phyloP scores from a whole-genome alignment of 1,139 yeast species.

The Pichia inconspicua region DNA sequence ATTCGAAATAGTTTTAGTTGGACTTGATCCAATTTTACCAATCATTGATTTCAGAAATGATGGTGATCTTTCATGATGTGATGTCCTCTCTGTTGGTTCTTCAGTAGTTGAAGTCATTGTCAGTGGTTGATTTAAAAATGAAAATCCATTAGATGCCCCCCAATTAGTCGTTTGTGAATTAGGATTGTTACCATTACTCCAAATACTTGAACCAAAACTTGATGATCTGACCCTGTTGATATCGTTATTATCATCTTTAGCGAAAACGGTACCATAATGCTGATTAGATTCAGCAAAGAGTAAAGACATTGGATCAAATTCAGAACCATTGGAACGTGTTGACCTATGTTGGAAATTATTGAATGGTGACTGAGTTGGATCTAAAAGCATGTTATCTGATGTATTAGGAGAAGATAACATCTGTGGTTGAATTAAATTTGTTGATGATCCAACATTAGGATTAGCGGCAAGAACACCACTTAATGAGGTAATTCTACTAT shows the following conservation, averaged over 20 bases:
- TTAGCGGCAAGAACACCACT: slow-evolving; percentile 9
- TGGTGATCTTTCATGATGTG: slow-evolving; percentile 19
- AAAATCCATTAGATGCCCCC: slow-evolving; percentile 6
- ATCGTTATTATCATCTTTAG: background rate
- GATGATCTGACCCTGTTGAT: slow-evolving; percentile 8
- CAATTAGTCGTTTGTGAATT: background rate
- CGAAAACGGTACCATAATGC: slow-evolving; percentile 20
- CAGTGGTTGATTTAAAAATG: slow-evolving; percentile 15
- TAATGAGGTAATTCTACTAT: slow-evolving; percentile 14
- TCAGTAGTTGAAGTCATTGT: slow-evolving; percentile 7
- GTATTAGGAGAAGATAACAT: background rate
- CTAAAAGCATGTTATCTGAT: background rate
- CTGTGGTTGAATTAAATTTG: background rate
- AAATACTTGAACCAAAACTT: slow-evolving; percentile 28
- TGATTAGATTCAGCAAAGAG: slow-evolving; percentile 11
- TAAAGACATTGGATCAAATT: slow-evolving; percentile 9
- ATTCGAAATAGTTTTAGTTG: slow-evolving; percentile 23
- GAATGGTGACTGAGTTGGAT: slow-evolving; percentile 11
- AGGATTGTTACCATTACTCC: slow-evolving; percentile 21
- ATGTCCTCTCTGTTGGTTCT: background rate
- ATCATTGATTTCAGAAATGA: slow-evolving; percentile 25
- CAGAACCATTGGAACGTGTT: slow-evolving; percentile 1
- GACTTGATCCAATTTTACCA: slow-evolving; percentile 27
- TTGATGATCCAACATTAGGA: background rate
- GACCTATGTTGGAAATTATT: slow-evolving; percentile 1